A percentile compares a stretch with the other conserved stretches of the same genome.
Evolutionary conservation across 116 monocot species (phyloP).

Genomic region (Thalassia testudinum): DNA sequence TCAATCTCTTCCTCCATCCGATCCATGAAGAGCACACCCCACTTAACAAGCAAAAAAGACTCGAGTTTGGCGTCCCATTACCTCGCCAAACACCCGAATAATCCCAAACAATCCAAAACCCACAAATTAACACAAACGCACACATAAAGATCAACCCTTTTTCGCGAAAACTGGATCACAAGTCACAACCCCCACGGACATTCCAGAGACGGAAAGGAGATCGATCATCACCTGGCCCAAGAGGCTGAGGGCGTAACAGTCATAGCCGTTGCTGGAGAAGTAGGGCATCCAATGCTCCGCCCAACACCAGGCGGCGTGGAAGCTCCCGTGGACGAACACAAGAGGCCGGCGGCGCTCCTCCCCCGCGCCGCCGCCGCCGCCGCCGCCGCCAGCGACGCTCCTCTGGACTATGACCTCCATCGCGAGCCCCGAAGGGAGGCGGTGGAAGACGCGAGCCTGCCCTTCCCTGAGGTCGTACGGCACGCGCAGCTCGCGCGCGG

Average conservation of each 20-base stretch:
- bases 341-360: conserved; percentile 15
- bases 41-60: too few relatives aligned
- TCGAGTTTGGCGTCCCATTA: too few relatives aligned
- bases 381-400: conserved; percentile 1
- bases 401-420: conserved; percentile 70
- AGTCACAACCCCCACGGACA: too few relatives aligned
- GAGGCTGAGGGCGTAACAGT: conserved; percentile 66
- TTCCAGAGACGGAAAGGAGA: too few relatives aligned
- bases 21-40: too few relatives aligned
- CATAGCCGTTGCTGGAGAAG: conserved; percentile 50
- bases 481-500: conserved; percentile 2
- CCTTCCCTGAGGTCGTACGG: conserved; percentile 33
- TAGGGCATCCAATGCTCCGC: conserved; percentile 79
- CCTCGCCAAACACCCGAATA: too few relatives aligned
- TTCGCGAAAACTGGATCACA: too few relatives aligned
- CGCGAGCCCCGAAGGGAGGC: conserved; percentile 48
- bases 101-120: too few relatives aligned
- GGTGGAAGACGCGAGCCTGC: conserved; percentile 64
- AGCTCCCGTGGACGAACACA: conserved; percentile 85
- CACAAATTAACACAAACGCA: too few relatives aligned
- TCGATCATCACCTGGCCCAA: conserved; percentile 40
- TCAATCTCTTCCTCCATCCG: too few relatives aligned
- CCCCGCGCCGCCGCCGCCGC: neutral
- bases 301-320: conserved; percentile 97
- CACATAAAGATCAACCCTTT: too few relatives aligned